Evolutionary conservation across 2,329 filamentous ascomycete species (phyloP).

Genomic region (Colletotrichum tropicale): DNA sequence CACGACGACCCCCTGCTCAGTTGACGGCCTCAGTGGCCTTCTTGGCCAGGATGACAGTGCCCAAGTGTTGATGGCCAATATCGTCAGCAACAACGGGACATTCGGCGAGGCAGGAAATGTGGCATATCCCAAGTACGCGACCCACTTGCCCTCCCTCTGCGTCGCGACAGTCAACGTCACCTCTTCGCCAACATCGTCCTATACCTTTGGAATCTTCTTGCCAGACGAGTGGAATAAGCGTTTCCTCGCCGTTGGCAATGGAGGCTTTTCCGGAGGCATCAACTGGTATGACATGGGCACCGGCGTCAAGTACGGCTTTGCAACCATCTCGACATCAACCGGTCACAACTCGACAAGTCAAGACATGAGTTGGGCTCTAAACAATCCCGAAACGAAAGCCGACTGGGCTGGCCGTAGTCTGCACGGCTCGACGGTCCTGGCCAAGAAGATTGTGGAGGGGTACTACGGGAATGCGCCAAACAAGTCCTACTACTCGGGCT

Average conservation of each 20-base stretch:
- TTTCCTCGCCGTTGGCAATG: slow-evolving; percentile 36
- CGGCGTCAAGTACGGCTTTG: slow-evolving; percentile 46
- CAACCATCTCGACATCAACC: slow-evolving; percentile 46
- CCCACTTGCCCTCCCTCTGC: slow-evolving; percentile 34
- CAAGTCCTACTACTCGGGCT: slow-evolving; percentile 57
- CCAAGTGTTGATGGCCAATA: not conserved
- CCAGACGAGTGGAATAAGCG: slow-evolving; percentile 33
- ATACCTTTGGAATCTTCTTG: slow-evolving; percentile 35
- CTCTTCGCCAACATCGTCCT: slow-evolving; percentile 26
- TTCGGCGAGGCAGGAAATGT: slow-evolving; percentile 28
- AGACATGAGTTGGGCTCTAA: slow-evolving; percentile 41
- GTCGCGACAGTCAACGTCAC: slow-evolving; percentile 33
- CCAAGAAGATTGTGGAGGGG: slow-evolving; percentile 44
- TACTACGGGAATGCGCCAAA: slow-evolving; percentile 44
- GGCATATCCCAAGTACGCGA: slow-evolving; percentile 29
- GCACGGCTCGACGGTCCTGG: slow-evolving; percentile 54
- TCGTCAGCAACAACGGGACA: not conserved
- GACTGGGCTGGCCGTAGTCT: slow-evolving; percentile 45
- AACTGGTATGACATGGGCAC: slow-evolving; percentile 12
- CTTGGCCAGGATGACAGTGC: not conserved
- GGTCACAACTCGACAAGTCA: slow-evolving; percentile 40
- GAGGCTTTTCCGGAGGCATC: slow-evolving; percentile 21
- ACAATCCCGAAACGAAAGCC: slow-evolving; percentile 34
- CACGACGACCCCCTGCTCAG: not conserved
- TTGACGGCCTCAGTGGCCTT: not conserved